phyloP scores from a whole-genome alignment of 495 filamentous ascomycete species.

The Jackrogersella multiformis region DNA sequence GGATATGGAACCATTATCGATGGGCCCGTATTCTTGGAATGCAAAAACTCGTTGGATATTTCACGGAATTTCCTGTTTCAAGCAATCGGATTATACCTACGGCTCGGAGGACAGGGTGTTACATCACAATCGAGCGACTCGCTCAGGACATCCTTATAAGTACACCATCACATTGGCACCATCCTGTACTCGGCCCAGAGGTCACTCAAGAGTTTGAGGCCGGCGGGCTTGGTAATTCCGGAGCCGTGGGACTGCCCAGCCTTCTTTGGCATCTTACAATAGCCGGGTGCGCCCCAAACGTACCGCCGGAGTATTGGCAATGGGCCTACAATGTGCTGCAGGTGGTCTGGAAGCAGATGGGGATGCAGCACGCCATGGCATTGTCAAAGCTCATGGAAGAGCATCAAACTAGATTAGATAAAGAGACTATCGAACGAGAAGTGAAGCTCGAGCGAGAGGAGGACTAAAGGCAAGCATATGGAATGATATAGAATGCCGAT shows the following conservation, averaged over 20 bases:
- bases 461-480: conserved; percentile 6
- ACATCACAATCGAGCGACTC: conserved; percentile 44
- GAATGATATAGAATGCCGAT: not conserved
- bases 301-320: conserved; percentile 47
- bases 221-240: conserved; percentile 51
- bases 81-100: conserved; percentile 49
- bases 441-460: conserved; percentile 19
- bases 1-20: conserved; percentile 71
- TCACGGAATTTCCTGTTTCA: conserved; percentile 46
- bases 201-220: conserved; percentile 46
- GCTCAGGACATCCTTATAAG: conserved; percentile 56
- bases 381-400: conserved; percentile 49
- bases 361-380: conserved; percentile 55
- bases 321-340: conserved; percentile 53
- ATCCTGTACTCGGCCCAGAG: conserved; percentile 46
- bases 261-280: conserved; percentile 54
- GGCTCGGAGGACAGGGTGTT: conserved; percentile 46
- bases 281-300: conserved; percentile 54
- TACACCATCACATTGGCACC: conserved; percentile 57
- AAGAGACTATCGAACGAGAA: conserved; percentile 5
- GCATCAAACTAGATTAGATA: conserved; percentile 33
- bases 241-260: conserved; percentile 54
- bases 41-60: conserved; percentile 58
- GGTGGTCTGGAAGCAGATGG: conserved; percentile 55
- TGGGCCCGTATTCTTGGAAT: conserved; percentile 66